Percentiles rank a stretch among this genome's conserved stretches.
Conservation (phyloP, 2,329 filamentous ascomycete genomes). For the Stachybotrys chartarum region DNA sequence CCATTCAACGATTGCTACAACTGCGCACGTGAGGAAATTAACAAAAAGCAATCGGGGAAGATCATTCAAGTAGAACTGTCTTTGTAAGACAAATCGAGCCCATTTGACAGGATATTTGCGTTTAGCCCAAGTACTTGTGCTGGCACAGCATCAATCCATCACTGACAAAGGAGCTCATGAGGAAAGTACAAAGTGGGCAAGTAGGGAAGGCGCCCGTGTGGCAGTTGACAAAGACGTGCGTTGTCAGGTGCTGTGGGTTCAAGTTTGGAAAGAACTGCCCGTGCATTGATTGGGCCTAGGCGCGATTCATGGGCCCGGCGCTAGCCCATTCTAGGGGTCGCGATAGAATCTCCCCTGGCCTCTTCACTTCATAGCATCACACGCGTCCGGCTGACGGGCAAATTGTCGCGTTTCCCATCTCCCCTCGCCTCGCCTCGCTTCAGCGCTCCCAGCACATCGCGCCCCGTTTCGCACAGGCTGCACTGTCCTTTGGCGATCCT, state of each 20-base stretch:
- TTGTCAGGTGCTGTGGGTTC: constrained; percentile 8
- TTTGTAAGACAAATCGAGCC: too few relatives aligned
- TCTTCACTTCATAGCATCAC: constrained; percentile 14
- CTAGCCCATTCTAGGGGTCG: constrained; percentile 20
- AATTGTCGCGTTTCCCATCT: constrained; percentile 10
- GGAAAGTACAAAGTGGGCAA: too few relatives aligned
- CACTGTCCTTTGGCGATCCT: neutral
- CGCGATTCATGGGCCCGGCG: constrained; percentile 5
- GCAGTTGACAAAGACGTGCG: neutral
- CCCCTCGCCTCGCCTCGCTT: neutral
- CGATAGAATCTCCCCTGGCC: constrained; percentile 20
- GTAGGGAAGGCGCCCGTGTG: neutral
- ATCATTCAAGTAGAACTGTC: too few relatives aligned
- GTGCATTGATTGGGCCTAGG: constrained; percentile 1
- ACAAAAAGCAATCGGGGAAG: too few relatives aligned
- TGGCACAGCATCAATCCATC: too few relatives aligned
- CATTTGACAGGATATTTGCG: too few relatives aligned
- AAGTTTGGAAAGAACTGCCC: neutral
- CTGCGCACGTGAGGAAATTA: too few relatives aligned
- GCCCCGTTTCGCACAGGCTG: neutral
- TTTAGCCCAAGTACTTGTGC: too few relatives aligned
- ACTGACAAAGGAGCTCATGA: too few relatives aligned
- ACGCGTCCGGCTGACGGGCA: constrained; percentile 19
- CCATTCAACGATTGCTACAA: too few relatives aligned
- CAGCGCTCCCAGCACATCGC: neutral